Base-by-base conservation (phyloP, 2,329 filamentous ascomycete genomes). In the Diaporthe sp. region DNA sequence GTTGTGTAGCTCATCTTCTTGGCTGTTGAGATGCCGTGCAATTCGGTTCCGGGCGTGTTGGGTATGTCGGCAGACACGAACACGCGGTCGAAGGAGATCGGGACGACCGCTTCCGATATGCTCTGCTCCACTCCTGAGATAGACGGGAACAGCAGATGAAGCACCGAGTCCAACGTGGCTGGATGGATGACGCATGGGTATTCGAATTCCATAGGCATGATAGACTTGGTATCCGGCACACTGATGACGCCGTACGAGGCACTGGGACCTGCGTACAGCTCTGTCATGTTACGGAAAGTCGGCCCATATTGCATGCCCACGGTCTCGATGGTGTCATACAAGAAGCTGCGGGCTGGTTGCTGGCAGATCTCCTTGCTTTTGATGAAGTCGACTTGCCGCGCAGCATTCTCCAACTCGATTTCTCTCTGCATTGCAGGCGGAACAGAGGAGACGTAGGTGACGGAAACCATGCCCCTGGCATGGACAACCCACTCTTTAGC, bases 1-100 rank as follows among this genome's bases (percentile, higher is more conserved):
- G 58, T 72, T 19, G 70, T 72, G 5, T 72, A 72, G 5, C 42
- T n/a, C 28, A 72, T 42, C 57, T 72, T 72, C 70, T 66, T 66
- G 17, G 70, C 70, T 7, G 70, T 55, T 0, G 57, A 72, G 0
- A 66, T 66, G 19, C 70, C 70, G 19, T 72, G 45, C 6, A 72
- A 35, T 2, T 1, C 8, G 0, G 58, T 55, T 1, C 70, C 58
- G 4, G 70, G 58, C 4, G 10, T 33, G 8, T 2, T 66, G 0
- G 70, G 58, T 8, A 66, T 45, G 1, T 64, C 72, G 15, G 72
- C 57, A 1, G 74, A 42, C 1, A 76, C 42, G 35, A 76, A 74
- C 0, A 74, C 72, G 13, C 70, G 52, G 38, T 74, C 74, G 50
- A 76, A 74, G 17, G 67, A 55, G 33, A 72, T 33, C 0, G 70